Conservation (phyloP, 257 asterid genomes). For the Rhazya stricta region DNA sequence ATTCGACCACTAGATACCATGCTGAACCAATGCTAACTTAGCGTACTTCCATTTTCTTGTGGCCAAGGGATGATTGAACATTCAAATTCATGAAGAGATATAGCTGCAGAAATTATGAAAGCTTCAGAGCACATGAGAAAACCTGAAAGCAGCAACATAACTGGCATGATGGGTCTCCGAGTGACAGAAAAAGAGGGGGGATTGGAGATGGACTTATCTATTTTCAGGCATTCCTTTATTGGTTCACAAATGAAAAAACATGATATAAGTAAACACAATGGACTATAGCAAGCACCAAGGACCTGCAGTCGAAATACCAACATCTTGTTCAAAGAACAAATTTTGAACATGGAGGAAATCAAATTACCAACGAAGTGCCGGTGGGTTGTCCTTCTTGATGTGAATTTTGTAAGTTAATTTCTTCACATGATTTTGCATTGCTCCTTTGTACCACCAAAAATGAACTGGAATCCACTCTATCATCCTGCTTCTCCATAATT, state of each 20-base stretch:
- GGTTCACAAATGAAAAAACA: not conserved
- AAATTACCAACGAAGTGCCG: conserved; percentile 16
- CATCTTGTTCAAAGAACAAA: not conserved
- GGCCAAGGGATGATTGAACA: not conserved
- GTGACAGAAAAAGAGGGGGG: not conserved
- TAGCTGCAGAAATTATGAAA: not conserved
- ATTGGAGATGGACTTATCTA: not conserved
- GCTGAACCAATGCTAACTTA: not conserved
- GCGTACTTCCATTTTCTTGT: not conserved
- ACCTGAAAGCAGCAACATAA: not conserved
- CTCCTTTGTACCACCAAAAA: conserved; percentile 15
- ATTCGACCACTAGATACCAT: not conserved
- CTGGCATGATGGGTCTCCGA: not conserved
- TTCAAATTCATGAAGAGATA: not conserved
- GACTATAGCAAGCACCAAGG: not conserved
- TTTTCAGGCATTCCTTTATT: not conserved
- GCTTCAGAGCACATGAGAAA: not conserved
- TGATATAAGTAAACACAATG: not conserved
- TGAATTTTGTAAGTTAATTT: conserved; percentile 6
- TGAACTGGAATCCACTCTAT: conserved; percentile 26
- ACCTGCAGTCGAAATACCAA: conserved; percentile 4
- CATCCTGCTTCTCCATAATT: conserved; percentile 14
- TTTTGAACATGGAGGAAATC: not conserved
- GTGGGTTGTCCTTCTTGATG: not conserved
- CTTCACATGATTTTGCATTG: conserved; percentile 14